Evolutionary conservation across 495 filamentous ascomycete species (phyloP).

Genomic region (Glonium stellatum): DNA sequence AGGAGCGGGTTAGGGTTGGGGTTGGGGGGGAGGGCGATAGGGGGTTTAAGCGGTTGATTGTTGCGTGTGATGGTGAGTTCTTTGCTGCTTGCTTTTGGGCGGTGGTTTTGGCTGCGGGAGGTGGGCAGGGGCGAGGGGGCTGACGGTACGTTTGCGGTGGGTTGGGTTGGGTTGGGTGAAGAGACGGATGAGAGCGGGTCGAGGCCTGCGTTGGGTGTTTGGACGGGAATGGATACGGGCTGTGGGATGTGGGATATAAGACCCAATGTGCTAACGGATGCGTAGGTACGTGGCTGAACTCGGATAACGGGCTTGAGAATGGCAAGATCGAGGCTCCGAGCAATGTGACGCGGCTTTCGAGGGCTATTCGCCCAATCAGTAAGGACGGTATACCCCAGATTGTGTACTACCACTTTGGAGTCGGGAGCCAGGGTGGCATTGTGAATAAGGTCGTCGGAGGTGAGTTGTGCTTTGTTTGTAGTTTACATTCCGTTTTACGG

Average conservation of each 20-base stretch:
- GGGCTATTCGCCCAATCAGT: conserved; percentile 36
- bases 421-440: conserved; percentile 31
- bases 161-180: background rate
- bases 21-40: conserved; percentile 1
- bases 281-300: conserved; percentile 34
- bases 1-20: no score
- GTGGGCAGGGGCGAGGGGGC: background rate
- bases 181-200: background rate
- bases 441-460: conserved; percentile 30
- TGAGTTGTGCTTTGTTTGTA: conserved; percentile 7
- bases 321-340: conserved; percentile 32
- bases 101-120: background rate
- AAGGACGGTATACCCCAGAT: conserved; percentile 38
- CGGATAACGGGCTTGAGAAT: conserved; percentile 33
- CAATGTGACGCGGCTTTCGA: conserved; percentile 39
- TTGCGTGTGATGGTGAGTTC: conserved; percentile 32
- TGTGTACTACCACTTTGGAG: conserved; percentile 37
- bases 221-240: background rate
- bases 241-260: background rate
- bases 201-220: background rate
- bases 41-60: conserved; percentile 30
- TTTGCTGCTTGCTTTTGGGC: background rate
- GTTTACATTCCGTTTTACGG: background rate
- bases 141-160: background rate
- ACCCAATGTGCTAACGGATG: background rate